Conservation (phyloP, 2,329 filamentous ascomycete species). For the Venturia oleaginea region DNA sequence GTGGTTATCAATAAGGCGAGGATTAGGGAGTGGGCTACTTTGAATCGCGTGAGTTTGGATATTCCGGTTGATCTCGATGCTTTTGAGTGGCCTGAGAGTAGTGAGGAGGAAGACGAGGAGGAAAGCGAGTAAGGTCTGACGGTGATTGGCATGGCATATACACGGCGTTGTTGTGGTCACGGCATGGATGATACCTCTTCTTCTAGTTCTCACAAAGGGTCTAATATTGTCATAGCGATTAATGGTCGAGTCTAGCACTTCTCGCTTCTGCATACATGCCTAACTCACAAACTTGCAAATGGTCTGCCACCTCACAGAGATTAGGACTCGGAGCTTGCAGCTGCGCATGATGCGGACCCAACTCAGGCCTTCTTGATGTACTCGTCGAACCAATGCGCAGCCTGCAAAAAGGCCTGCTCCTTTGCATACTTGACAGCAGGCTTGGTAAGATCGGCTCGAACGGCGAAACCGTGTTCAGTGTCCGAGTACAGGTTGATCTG, state of each 20-base stretch:
- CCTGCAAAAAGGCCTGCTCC: slow-evolving; percentile 74
- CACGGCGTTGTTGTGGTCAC: not conserved
- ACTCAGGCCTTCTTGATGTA: slow-evolving; percentile 35
- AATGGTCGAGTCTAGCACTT: not conserved
- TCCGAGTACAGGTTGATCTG: slow-evolving; percentile 70
- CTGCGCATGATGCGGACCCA: not conserved
- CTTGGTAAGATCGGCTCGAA: slow-evolving; percentile 54
- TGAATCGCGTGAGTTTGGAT: slow-evolving; percentile 53
- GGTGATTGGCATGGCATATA: not conserved
- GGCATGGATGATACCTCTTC: not conserved
- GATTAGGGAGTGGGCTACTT: slow-evolving; percentile 58
- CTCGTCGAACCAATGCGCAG: slow-evolving; percentile 66
- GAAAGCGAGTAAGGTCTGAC: not conserved
- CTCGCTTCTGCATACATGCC: not conserved
- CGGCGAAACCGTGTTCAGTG: slow-evolving; percentile 65
- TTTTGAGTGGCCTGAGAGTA: slow-evolving; percentile 8
- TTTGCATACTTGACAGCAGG: slow-evolving; percentile 58
- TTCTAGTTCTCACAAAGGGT: not conserved
- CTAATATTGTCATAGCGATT: not conserved
- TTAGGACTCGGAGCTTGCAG: not conserved
- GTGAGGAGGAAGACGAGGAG: slow-evolving; percentile 4
- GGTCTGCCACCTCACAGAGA: not conserved
- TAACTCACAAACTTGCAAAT: not conserved
- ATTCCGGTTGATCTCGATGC: slow-evolving; percentile 11
- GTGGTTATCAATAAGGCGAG: slow-evolving; percentile 47